Evolutionary conservation across 2,329 filamentous ascomycete species (phyloP).

Genomic region (Pestalotiopsis sp.): DNA sequence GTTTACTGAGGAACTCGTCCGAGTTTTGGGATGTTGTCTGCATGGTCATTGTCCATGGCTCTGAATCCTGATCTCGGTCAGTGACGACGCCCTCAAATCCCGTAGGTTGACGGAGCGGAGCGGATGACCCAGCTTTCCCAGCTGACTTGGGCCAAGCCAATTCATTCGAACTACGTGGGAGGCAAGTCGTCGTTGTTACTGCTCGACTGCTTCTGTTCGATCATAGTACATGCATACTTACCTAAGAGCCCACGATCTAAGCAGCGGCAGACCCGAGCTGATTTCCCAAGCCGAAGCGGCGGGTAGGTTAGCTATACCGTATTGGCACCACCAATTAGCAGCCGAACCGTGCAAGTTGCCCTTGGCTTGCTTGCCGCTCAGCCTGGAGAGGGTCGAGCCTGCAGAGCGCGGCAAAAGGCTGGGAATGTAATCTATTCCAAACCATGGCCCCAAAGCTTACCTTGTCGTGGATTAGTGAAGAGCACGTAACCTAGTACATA

Average conservation of each 20-base stretch:
- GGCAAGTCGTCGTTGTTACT: not conserved
- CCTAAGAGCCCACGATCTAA: not conserved
- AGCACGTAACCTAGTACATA: not conserved
- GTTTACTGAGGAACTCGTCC: not conserved
- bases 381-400: not conserved
- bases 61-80: not conserved
- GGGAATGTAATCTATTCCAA: conserved; percentile 13
- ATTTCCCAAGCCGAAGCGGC: conserved; percentile 2
- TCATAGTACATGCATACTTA: too few species aligned
- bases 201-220: not conserved
- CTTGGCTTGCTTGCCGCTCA: conserved; percentile 8
- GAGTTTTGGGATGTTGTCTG: not conserved
- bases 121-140: not conserved
- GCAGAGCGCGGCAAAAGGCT: not conserved
- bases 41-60: not conserved
- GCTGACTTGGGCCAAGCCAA: not conserved
- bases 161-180: not conserved
- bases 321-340: conserved; percentile 1
- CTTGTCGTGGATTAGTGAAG: not conserved
- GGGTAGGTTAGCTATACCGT: not conserved
- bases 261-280: conserved; percentile 4
- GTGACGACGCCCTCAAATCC: not conserved
- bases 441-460: conserved; percentile 7
- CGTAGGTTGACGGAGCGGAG: not conserved
- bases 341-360: conserved; percentile 6